These are phyloP conservation scores for Nicotiana undulata DNA, from an alignment of 257 asterid genomes.

Conservation along the genomic window DNA sequence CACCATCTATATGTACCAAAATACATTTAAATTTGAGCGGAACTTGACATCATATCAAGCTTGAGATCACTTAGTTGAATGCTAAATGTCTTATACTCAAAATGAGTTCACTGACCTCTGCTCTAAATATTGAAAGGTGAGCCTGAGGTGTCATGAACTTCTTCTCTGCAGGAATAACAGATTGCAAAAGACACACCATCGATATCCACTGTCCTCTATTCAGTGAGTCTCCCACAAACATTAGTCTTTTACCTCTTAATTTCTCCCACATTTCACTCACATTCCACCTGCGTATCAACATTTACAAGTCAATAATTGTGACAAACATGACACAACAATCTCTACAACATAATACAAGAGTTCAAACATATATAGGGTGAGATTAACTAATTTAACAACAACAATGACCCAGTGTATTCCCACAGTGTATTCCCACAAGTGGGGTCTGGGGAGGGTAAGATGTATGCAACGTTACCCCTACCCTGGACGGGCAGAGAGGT, in stretches of 20 bases:
- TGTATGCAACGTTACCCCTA: too few species aligned
- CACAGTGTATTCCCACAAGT: too few species aligned
- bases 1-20: not conserved
- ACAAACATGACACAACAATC: not conserved
- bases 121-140: conserved; percentile 74
- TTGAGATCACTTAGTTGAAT: not conserved
- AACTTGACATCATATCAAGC: not conserved
- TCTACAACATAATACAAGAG: not conserved
- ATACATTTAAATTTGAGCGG: not conserved
- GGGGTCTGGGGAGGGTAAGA: too few species aligned
- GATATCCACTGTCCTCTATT: conserved; percentile 98
- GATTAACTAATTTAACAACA: not conserved
- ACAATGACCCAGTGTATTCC: too few species aligned
- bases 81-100: not conserved
- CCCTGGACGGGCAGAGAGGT: too few species aligned
- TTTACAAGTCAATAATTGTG: not conserved
- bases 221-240: conserved; percentile 95
- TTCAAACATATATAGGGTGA: not conserved
- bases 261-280: conserved; percentile 83
- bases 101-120: conserved; percentile 46
- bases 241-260: conserved; percentile 79
- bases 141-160: conserved; percentile 78
- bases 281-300: conserved; percentile 58
- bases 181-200: conserved; percentile 72
- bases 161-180: conserved; percentile 52